Base-by-base conservation (phyloP, 768 basidiomycete genomes). In the Heimioporus sp. region DNA sequence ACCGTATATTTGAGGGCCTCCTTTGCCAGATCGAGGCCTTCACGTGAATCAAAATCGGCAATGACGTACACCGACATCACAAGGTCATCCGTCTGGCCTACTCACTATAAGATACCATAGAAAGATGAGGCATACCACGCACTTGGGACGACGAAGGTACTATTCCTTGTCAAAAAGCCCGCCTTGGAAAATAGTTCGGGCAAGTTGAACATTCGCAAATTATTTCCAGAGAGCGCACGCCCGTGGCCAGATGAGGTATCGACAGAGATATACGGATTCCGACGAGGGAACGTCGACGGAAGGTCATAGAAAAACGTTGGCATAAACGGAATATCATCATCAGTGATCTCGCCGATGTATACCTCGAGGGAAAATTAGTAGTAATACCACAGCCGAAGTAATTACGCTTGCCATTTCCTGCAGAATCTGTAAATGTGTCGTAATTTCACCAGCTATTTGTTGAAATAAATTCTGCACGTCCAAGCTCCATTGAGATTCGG, bases 241-340 rank as follows among this genome's bases (percentile, higher is more conserved):
- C 53, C 65, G 7, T 28, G 48, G 20, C 54, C 43, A 19, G 75
- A 75, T 3, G 76, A 62, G 32, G 71, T 73, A 4, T 74, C 62
- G 0, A 86, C 82, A 60, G 83, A 81, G 48, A 98, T 84, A 63
- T 88, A 82, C 24, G 70, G 74, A 67, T 92, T 98, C n/a, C 97
- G 73, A 11, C 86, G 78, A 49, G 77, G 73, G 38, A 76, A 75
- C 0, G 90, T 83, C 0, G 80, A 81, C 1, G 94, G 90, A 7
- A 94, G 78, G 60, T 96, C 92, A 64, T 96, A 98, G 72, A 98
- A 98, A 71, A 90, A 93, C 13, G 77, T 86, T 30, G 80, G 70
- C 48, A 90, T 78, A 31, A 77, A 74, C 7, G 72, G 72, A 9
- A 68, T 67, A 37, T 76, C 69, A 2, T 75, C 76, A 41, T 90